Evolutionary conservation across 345 rosid genomes (phyloP).

Genomic region (Pugionium dolabratum): DNA sequence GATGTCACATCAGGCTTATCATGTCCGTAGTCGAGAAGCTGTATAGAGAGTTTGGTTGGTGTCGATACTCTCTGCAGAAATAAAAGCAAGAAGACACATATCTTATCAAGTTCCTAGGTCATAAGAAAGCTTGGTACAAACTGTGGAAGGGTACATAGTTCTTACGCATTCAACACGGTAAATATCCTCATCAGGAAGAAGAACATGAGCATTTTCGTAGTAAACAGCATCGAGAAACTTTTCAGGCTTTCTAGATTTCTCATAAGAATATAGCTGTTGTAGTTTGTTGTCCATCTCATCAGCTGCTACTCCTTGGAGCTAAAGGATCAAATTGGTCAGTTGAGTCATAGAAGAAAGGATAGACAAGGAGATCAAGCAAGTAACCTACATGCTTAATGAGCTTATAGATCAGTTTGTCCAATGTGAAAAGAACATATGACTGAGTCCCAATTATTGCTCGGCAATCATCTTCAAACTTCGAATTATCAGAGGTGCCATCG

Average conservation of each 20-base stretch:
- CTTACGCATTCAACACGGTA: conserved; percentile 95
- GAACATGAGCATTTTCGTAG: conserved; percentile 80
- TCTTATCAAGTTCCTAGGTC: background rate
- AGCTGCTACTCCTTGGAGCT: conserved; percentile 84
- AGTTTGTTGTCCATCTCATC: conserved; percentile 94
- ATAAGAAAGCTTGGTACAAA: conserved; percentile 8
- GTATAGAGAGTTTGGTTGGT: conserved; percentile 66
- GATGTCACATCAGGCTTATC: conserved; percentile 94
- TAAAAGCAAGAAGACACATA: conserved; percentile 7
- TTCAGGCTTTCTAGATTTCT: conserved; percentile 74
- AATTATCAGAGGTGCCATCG: conserved; percentile 90
- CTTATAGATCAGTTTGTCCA: conserved; percentile 91
- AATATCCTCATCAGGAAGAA: conserved; percentile 83
- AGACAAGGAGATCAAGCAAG: background rate
- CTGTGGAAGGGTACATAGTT: conserved; percentile 15
- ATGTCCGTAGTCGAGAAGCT: conserved; percentile 84
- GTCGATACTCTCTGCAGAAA: conserved; percentile 55
- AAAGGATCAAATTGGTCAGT: conserved; percentile 27
- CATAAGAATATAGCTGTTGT: conserved; percentile 78
- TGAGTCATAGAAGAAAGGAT: background rate
- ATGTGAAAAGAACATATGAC: conserved; percentile 88
- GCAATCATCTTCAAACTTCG: conserved; percentile 97
- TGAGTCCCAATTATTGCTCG: conserved; percentile 95
- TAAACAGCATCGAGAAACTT: conserved; percentile 68
- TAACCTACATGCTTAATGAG: conserved; percentile 79